Evolutionary conservation across 805 yeast species (phyloP), one percentile per base, ranked within the genome.

Genomic region (Clavispora carvajalis): DNA sequence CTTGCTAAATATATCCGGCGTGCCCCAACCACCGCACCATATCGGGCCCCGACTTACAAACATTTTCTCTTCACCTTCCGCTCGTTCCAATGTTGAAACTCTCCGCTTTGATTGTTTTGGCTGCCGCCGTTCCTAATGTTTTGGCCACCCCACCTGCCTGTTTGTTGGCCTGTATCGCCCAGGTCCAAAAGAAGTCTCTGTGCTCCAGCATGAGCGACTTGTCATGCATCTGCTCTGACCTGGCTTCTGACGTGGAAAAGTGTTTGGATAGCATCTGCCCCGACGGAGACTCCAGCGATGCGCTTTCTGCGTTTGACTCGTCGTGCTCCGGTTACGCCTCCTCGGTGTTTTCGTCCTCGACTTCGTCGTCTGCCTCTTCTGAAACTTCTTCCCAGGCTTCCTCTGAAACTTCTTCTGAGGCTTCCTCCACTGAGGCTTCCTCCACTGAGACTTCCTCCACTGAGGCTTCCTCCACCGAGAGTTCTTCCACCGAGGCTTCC

Each of bases 101-200:
- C 33, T 47, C 53, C 19, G 44, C 45, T 13, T 38, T 51, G 37
- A 36, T 46, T 36, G 63, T 63, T 19, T 51, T 70, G 43, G 69
- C 73, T 38, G 61, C 74, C 22, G 59, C 64, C 45, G 52, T 71
- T 42, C 66, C 75, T 18, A 55, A 71, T 23, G 73, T 74, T 22
- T 76, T 79, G 34, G 82, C 85, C 40, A 72, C 91, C 41, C 93
- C 96, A 38, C 96, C 96, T 45, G 96, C 96, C 28, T 89, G 96
- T 72, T 67, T 89, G 51, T 72, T 89, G 61, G 95, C 95, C 30
- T 88, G 96, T 76, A 91, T 85, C 44, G 75, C 87, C 42, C 73
- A 77, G 55, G 90, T 84, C 41, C 70, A 74, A 47, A 75, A 75
- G 59, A 72, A 80, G 12, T 63, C 77, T 31, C 45, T 67, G 35